These are phyloP conservation scores for Akanthomyces lecanii DNA, from an alignment of 2,329 filamentous ascomycete species.

Conservation along the genomic window DNA sequence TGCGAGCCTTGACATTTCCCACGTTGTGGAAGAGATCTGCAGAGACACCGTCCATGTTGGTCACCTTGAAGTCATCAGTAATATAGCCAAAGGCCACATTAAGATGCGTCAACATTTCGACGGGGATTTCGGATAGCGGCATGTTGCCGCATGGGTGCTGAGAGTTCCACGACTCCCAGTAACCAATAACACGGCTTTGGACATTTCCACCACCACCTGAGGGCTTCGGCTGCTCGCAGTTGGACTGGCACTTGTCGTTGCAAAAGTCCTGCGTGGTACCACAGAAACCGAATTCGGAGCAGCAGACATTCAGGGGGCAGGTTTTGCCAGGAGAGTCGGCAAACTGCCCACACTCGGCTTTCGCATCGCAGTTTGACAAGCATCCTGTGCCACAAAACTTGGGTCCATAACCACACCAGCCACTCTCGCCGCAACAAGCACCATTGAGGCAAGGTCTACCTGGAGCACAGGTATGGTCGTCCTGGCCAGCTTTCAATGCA, in stretches of 20 bases:
- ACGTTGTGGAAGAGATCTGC: slow-evolving; percentile 23
- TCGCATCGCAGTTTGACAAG: slow-evolving; percentile 29
- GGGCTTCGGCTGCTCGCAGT: slow-evolving; percentile 18
- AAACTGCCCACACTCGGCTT: slow-evolving; percentile 25
- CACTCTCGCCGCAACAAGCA: not conserved
- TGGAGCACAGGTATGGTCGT: slow-evolving; percentile 13
- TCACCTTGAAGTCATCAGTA: slow-evolving; percentile 28
- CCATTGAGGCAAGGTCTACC: not conserved
- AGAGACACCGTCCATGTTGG: slow-evolving; percentile 25
- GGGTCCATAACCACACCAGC: not conserved
- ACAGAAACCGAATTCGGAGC: slow-evolving; percentile 31
- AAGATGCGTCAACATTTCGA: slow-evolving; percentile 25
- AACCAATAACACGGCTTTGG: slow-evolving; percentile 27
- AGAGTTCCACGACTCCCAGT: slow-evolving; percentile 29
- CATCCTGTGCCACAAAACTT: slow-evolving; percentile 21
- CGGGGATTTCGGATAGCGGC: slow-evolving; percentile 18
- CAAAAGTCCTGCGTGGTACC: slow-evolving; percentile 25
- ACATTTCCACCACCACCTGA: no score
- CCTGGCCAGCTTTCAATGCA: not conserved
- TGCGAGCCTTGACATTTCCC: slow-evolving; percentile 27
- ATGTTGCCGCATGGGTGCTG: slow-evolving; percentile 1
- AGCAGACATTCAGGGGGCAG: slow-evolving; percentile 35
- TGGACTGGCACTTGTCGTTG: slow-evolving; percentile 23
- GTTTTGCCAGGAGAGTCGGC: slow-evolving; percentile 15
- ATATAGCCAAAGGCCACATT: slow-evolving; percentile 34